Percentiles rank a stretch among this genome's conserved stretches.
phyloP scores from a whole-genome alignment of 108 stramenopile species.

The Skeletonema marinoi region DNA sequence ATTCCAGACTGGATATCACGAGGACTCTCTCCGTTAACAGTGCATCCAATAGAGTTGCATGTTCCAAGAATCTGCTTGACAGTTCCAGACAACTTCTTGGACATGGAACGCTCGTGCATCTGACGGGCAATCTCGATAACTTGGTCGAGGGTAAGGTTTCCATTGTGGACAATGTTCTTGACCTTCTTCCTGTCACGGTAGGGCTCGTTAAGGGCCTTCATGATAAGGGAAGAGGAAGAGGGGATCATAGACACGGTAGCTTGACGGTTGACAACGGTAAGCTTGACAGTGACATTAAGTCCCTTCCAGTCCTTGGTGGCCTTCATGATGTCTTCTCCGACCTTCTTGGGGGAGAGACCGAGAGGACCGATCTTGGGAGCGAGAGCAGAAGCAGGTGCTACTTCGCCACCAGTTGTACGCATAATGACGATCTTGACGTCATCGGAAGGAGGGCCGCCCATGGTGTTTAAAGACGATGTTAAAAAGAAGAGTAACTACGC shows the following conservation, averaged over 20 bases:
- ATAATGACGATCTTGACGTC: constrained; percentile 97
- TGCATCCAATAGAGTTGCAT: constrained; percentile 99
- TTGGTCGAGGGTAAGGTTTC: constrained; percentile 99
- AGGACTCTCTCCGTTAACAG: constrained; percentile 98
- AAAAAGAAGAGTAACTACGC: constrained; percentile 55
- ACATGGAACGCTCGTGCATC: constrained; percentile 98
- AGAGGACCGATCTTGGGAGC: constrained; percentile 99
- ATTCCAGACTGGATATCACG: constrained; percentile 91
- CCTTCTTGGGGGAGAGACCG: constrained; percentile 99
- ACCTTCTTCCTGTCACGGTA: constrained; percentile 99
- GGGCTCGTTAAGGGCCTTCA: constrained; percentile 99
- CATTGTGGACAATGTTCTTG: constrained; percentile 99
- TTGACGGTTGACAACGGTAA: constrained; percentile 99
- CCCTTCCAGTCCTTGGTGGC: constrained; percentile 99
- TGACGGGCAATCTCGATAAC: constrained; percentile 98
- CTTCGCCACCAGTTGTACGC: constrained; percentile 99
- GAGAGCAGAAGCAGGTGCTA: constrained; percentile 96
- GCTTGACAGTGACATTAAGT: constrained; percentile 98
- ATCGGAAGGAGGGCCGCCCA: constrained; percentile 94
- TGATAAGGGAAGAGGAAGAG: constrained; percentile 96
- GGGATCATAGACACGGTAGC: constrained; percentile 98
- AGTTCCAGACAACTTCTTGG: constrained; percentile 92
- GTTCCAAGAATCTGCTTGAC: constrained; percentile 99
- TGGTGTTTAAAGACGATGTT: constrained; percentile 97
- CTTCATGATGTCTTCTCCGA: constrained; percentile 99